phyloP scores from a whole-genome alignment of 2,329 filamentous ascomycete genomes.

The Neurospora sp. region DNA sequence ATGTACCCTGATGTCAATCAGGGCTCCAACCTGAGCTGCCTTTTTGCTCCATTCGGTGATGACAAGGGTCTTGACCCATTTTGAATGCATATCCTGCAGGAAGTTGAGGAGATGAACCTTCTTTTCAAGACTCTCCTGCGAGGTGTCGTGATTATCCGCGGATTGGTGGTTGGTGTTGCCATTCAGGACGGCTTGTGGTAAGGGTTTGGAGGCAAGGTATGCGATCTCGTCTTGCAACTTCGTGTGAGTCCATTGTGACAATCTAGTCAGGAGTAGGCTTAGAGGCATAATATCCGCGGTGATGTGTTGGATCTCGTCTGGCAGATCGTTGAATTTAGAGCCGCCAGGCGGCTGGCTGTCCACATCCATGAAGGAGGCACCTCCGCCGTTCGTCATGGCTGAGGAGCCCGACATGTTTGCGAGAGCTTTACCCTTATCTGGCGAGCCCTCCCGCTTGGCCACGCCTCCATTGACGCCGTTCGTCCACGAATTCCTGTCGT shows the following conservation, averaged over 20 bases:
- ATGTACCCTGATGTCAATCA: conserved; percentile 79
- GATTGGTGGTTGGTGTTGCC: conserved; percentile 34
- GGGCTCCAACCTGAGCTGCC: conserved; percentile 66
- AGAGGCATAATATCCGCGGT: conserved; percentile 68
- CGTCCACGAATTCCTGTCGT: conserved; percentile 38
- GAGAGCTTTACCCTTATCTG: conserved; percentile 24
- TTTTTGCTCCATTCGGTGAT: conserved; percentile 84
- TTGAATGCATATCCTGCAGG: conserved; percentile 67
- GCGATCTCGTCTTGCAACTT: conserved; percentile 60
- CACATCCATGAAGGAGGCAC: conserved; percentile 18
- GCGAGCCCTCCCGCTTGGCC: conserved; percentile 18
- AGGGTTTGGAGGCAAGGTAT: conserved; percentile 58
- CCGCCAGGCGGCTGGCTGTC: conserved; percentile 16
- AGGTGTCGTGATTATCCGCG: conserved; percentile 42
- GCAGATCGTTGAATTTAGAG: conserved; percentile 45
- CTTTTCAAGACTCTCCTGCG: conserved; percentile 60
- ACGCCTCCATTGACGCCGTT: conserved; percentile 35
- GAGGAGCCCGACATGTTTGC: conserved; percentile 16
- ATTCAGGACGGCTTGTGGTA: conserved; percentile 43
- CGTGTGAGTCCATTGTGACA: conserved; percentile 76
- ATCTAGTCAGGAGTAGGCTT: conserved; percentile 61
- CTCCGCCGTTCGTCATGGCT: conserved; percentile 20
- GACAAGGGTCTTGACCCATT: conserved; percentile 88
- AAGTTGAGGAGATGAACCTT: conserved; percentile 69
- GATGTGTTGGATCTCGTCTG: conserved; percentile 59